These are phyloP conservation scores for Terana coerulea DNA, from an alignment of 768 basidiomycete genomes.

Conservation along the genomic window DNA sequence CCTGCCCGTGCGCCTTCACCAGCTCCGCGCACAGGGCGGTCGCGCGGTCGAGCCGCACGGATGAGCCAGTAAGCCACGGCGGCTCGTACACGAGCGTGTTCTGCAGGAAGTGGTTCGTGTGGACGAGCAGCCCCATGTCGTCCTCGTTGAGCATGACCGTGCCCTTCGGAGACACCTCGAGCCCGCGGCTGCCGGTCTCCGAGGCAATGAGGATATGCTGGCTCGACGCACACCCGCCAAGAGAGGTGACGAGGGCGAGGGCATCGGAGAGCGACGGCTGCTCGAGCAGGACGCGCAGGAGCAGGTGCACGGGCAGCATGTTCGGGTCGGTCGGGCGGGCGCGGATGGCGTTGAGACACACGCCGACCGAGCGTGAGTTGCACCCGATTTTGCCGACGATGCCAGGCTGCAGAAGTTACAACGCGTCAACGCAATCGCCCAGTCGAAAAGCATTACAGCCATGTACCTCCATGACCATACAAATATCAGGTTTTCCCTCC, in stretches of 20 bases:
- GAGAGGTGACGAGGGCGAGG: conserved; percentile 22
- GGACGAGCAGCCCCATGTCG: conserved; percentile 26
- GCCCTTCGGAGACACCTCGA: conserved; percentile 31
- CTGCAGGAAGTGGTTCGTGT: conserved; percentile 35
- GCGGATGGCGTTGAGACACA: conserved; percentile 35
- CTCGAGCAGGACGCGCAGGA: conserved; percentile 30
- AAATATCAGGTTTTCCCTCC: conserved; percentile 29
- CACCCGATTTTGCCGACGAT: conserved; percentile 37
- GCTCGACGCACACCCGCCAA: conserved; percentile 31
- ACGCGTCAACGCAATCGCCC: not conserved
- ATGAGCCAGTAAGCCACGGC: conserved; percentile 29
- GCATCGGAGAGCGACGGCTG: conserved; percentile 24
- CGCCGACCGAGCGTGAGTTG: conserved; percentile 33
- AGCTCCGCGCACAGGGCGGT: conserved; percentile 23
- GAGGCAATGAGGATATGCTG: conserved; percentile 35
- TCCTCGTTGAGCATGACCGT: conserved; percentile 24
- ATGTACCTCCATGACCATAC: conserved; percentile 34
- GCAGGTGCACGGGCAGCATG: conserved; percentile 31
- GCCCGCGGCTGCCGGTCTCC: conserved; percentile 21
- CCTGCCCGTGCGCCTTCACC: conserved; percentile 8
- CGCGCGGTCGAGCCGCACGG: conserved; percentile 26
- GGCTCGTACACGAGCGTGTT: conserved; percentile 30
- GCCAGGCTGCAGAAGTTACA: conserved; percentile 23
- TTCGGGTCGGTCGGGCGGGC: conserved; percentile 27
- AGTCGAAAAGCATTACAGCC: not conserved